phyloP scores from a whole-genome alignment of 768 basidiomycete genomes.

The Auricularia sp. region DNA sequence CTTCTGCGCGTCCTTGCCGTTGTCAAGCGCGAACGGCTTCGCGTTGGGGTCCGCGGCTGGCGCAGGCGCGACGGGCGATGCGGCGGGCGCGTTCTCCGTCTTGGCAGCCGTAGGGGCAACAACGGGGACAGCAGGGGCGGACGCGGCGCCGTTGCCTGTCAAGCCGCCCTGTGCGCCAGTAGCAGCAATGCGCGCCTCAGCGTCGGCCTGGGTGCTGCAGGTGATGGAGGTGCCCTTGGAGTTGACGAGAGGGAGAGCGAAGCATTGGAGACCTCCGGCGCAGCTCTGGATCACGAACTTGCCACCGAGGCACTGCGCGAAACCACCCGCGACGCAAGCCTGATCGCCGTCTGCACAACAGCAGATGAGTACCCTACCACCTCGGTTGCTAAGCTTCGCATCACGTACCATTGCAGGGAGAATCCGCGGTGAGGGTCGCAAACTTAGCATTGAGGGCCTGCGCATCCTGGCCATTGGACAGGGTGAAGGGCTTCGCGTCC shows the following conservation, averaged over 20 bases:
- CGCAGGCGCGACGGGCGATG: neutral
- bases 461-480: constrained; percentile 41
- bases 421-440: constrained; percentile 20
- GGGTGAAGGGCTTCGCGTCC: constrained; percentile 19
- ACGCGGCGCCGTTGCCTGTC: constrained; percentile 16
- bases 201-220: constrained; percentile 43
- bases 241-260: constrained; percentile 35
- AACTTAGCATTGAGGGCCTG: constrained; percentile 35
- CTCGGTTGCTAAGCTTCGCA: constrained; percentile 3
- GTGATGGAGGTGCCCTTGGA: constrained; percentile 33
- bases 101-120: neutral
- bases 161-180: constrained; percentile 39
- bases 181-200: constrained; percentile 35
- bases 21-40: constrained; percentile 28
- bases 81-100: neutral
- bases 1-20: constrained; percentile 41
- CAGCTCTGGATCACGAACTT: constrained; percentile 34
- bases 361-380: constrained; percentile 1
- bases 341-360: constrained; percentile 24
- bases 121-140: neutral
- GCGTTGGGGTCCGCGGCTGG: neutral
- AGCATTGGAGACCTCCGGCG: constrained; percentile 23
- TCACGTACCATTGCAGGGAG: constrained; percentile 19
- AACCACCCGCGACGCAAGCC: constrained; percentile 36
- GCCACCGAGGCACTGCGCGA: constrained; percentile 47